A percentile compares a stretch with the other conserved stretches of the same genome.
Evolutionary conservation across 1,284 basidiomycete species (phyloP).

Genomic region (Wallemia ichthyophaga): DNA sequence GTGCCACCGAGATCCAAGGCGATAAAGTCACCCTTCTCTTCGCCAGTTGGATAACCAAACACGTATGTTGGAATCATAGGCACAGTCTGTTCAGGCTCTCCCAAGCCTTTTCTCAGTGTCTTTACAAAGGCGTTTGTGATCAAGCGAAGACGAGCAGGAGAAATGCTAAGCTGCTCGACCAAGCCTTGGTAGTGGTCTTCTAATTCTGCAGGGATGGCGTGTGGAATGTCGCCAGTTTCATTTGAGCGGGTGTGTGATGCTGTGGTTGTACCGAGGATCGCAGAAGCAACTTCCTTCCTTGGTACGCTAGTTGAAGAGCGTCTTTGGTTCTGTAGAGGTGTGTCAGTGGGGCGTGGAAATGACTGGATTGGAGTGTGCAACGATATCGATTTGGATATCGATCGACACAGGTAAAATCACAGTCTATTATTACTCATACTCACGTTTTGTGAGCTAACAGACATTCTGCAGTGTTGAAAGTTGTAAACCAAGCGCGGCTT

Average conservation of each 20-base stretch:
- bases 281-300: not conserved
- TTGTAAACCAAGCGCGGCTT: too few species aligned
- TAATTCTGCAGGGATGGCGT: not conserved
- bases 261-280: not conserved
- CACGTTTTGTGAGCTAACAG: too few species aligned
- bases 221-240: not conserved
- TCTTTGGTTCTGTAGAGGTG: not conserved
- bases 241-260: not conserved
- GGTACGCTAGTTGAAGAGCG: not conserved
- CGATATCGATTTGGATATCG: too few species aligned
- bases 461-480: too few species aligned
- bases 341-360: too few species aligned
- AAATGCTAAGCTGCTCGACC: slow-evolving; percentile 21
- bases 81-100: slow-evolving; percentile 62
- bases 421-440: too few species aligned
- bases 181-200: not conserved
- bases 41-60: slow-evolving; percentile 78
- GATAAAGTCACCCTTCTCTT: slow-evolving; percentile 68
- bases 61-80: slow-evolving; percentile 92
- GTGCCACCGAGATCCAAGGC: slow-evolving; percentile 90
- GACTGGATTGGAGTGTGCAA: not conserved
- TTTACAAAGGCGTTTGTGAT: slow-evolving; percentile 91
- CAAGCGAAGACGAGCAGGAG: slow-evolving; percentile 80
- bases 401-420: too few species aligned
- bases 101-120: slow-evolving; percentile 55